Percentiles rank a stretch among this genome's conserved stretches.
Evolutionary conservation across 305 asterid genomes (phyloP).

Genomic region (Vinca major): DNA sequence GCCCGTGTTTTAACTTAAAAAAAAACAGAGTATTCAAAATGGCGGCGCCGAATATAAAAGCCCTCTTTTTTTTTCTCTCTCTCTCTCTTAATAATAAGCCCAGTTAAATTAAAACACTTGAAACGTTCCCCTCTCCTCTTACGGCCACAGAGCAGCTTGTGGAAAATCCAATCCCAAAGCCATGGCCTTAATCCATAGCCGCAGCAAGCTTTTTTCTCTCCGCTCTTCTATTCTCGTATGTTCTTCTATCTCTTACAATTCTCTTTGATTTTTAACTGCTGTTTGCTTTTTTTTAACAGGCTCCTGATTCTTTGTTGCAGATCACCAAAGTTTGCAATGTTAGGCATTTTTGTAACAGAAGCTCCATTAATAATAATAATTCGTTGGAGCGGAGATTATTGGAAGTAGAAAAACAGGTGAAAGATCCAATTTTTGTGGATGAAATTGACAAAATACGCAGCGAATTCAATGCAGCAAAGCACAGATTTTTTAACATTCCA

Average conservation of each 20-base stretch:
- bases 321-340: constrained; percentile 12
- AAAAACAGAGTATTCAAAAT: too few species aligned
- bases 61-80: too few species aligned
- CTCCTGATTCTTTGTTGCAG: constrained; percentile 1
- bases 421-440: constrained; percentile 27
- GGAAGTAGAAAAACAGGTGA: constrained; percentile 31
- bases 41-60: too few species aligned
- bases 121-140: too few species aligned
- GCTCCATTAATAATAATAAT: constrained; percentile 18
- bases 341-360: constrained; percentile 25
- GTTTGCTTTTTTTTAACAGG: not conserved
- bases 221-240: constrained; percentile 20
- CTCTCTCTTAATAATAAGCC: too few species aligned
- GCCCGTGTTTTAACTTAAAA: too few species aligned
- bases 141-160: too few species aligned
- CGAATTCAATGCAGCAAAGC: constrained; percentile 56
- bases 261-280: not conserved
- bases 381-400: constrained; percentile 29
- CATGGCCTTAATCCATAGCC: constrained; percentile 14
- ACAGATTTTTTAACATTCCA: constrained; percentile 57
- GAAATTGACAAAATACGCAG: constrained; percentile 50
- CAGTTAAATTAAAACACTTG: too few species aligned
- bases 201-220: constrained; percentile 12
- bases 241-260: not conserved
- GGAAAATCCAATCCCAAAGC: too few species aligned